Percentiles rank a stretch among this genome's conserved stretches.
Conservation (phyloP, 2,329 filamentous ascomycete species). For the Aspergillus cejpii region DNA sequence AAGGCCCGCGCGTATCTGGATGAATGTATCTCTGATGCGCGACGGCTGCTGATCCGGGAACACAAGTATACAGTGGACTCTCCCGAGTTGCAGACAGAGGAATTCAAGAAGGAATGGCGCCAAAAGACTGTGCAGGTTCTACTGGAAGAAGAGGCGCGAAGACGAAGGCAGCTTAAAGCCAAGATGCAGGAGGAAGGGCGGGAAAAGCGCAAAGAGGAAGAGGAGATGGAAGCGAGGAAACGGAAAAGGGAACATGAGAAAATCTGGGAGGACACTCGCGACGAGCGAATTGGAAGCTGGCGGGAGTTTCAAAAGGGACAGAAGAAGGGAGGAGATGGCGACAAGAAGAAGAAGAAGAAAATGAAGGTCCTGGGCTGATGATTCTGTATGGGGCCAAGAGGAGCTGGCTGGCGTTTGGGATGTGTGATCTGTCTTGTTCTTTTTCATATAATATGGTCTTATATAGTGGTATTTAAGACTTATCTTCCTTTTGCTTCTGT, state of each 20-base stretch:
- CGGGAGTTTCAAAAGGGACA: slow-evolving; percentile 73
- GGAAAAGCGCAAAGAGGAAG: slow-evolving; percentile 76
- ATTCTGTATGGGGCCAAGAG: neutral
- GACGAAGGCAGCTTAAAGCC: slow-evolving; percentile 78
- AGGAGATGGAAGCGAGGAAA: slow-evolving; percentile 73
- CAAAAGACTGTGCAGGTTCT: slow-evolving; percentile 85
- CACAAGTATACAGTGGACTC: slow-evolving; percentile 88
- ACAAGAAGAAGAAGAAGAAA: slow-evolving; percentile 55
- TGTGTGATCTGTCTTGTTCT: neutral
- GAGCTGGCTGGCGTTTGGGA: neutral
- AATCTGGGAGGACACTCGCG: slow-evolving; percentile 89
- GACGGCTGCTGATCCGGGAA: slow-evolving; percentile 89
- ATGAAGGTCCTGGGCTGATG: slow-evolving; percentile 44
- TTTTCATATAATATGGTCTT: neutral
- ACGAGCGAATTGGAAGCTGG: slow-evolving; percentile 90
- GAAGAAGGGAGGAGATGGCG: slow-evolving; percentile 49
- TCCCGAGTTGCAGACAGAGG: slow-evolving; percentile 69
- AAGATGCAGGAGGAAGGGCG: slow-evolving; percentile 95
- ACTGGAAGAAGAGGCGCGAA: slow-evolving; percentile 82
- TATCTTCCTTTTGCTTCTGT: no score
- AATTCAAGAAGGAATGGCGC: slow-evolving; percentile 79
- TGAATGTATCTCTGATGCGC: slow-evolving; percentile 91
- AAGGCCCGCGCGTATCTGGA: slow-evolving; percentile 81
- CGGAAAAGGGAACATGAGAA: slow-evolving; percentile 86
- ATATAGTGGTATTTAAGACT: neutral